Conservation (phyloP, 2,329 filamentous ascomycete species). For the Bisporella sp. region DNA sequence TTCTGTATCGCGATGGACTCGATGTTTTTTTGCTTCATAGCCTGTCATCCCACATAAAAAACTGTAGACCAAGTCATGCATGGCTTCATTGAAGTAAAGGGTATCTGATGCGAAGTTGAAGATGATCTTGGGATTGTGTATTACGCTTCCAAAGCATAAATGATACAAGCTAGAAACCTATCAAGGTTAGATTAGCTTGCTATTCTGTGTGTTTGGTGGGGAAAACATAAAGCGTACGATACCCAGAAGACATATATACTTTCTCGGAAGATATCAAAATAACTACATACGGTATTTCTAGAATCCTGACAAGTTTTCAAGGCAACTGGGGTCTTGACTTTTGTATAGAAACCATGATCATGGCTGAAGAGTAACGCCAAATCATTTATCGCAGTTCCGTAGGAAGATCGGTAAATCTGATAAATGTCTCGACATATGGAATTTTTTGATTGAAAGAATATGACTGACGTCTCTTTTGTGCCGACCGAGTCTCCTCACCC, state of each 20-base stretch:
- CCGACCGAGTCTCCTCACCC: too few species aligned
- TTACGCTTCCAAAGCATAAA: constrained; percentile 8
- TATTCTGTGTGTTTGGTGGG: too few species aligned
- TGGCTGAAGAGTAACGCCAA: constrained; percentile 6
- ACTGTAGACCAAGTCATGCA: not conserved
- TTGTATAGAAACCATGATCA: constrained; percentile 8
- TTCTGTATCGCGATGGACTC: constrained; percentile 7
- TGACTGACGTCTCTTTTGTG: not conserved
- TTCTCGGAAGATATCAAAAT: not conserved
- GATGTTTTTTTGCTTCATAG: constrained; percentile 2
- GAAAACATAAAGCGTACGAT: too few species aligned
- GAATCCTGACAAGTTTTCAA: constrained; percentile 11
- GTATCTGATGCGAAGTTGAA: constrained; percentile 19
- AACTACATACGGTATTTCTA: constrained; percentile 3
- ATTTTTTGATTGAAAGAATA: not conserved
- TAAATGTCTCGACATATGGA: not conserved
- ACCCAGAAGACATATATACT: too few species aligned
- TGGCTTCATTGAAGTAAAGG: constrained; percentile 5
- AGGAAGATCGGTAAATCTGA: constrained; percentile 12
- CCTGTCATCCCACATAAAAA: constrained; percentile 6
- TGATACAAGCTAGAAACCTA: not conserved
- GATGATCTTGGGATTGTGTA: constrained; percentile 3
- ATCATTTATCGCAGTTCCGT: constrained; percentile 13
- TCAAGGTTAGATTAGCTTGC: too few species aligned
- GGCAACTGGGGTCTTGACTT: constrained; percentile 1